phyloP scores from a whole-genome alignment of 2,329 filamentous ascomycete genomes.

The Botryosphaeria agaves region DNA sequence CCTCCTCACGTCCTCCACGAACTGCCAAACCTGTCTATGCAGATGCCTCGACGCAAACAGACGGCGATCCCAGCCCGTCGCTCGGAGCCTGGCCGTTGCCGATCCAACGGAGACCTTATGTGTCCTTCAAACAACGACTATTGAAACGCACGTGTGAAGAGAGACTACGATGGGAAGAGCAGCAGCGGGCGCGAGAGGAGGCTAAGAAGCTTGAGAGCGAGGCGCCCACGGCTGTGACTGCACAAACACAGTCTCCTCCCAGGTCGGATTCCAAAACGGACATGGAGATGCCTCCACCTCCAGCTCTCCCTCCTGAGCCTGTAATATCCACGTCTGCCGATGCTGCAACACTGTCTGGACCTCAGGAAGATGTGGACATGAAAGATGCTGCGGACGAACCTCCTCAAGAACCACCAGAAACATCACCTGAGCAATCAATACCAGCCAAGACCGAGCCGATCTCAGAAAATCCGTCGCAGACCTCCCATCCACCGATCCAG shows the following conservation, averaged over 20 bases:
- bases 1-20: constrained; percentile 2
- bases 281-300: not conserved
- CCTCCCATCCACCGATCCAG: constrained; percentile 14
- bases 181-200: too few relatives aligned
- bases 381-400: constrained; percentile 17
- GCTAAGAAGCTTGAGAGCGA: too few relatives aligned
- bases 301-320: not conserved
- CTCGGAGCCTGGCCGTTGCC: constrained; percentile 2
- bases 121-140: constrained; percentile 13
- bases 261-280: too few relatives aligned
- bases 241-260: too few relatives aligned
- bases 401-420: constrained; percentile 1
- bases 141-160: constrained; percentile 15
- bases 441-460: not conserved
- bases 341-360: too few relatives aligned
- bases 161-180: too few relatives aligned
- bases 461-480: constrained; percentile 7
- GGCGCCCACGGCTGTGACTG: too few relatives aligned
- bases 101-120: constrained; percentile 7
- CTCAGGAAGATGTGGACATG: constrained; percentile 27
- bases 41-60: constrained; percentile 9
- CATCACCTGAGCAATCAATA: not conserved
- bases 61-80: constrained; percentile 5
- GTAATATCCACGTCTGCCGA: not conserved
- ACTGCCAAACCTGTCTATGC: constrained; percentile 10